Conservation (phyloP, 331 rosid species). For the Malus hybrid region DNA sequence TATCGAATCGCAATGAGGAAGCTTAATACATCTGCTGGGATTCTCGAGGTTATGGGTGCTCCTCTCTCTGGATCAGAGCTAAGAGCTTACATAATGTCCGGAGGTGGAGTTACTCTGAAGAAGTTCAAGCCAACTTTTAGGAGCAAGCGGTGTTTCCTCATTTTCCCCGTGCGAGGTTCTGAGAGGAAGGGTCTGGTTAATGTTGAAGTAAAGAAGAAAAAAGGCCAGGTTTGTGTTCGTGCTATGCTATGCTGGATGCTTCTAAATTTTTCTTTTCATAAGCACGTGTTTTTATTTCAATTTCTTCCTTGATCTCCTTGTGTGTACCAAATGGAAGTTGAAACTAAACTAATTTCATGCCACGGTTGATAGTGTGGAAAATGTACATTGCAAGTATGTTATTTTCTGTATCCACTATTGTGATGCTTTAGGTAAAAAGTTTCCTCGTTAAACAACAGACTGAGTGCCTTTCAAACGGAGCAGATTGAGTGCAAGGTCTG, state of each 20-base stretch:
- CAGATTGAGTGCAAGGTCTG: background rate
- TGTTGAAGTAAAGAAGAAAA: conserved; percentile 84
- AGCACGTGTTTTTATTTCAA: background rate
- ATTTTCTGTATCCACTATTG: background rate
- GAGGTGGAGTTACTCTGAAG: conserved; percentile 81
- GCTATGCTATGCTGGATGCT: background rate
- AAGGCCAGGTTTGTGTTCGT: conserved; percentile 58
- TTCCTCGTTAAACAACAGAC: background rate
- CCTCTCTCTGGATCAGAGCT: conserved; percentile 91
- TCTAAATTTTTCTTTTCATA: background rate
- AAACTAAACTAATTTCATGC: conserved; percentile 1
- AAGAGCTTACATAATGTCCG: conserved; percentile 95
- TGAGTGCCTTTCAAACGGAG: background rate
- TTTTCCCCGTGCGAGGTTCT: conserved; percentile 85
- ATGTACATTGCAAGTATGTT: background rate
- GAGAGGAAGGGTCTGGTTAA: conserved; percentile 93
- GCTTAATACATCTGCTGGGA: conserved; percentile 92
- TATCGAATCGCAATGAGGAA: conserved; percentile 92
- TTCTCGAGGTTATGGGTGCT: conserved; percentile 99
- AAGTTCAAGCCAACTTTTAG: conserved; percentile 65
- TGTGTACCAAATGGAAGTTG: conserved; percentile 6
- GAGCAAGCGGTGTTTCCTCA: conserved; percentile 84
- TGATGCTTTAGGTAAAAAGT: background rate
- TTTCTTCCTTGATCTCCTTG: conserved; percentile 1
- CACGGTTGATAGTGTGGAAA: background rate